These are phyloP conservation scores for Gardenia jasminoides DNA, from an alignment of 257 asterid species.

Conservation along the genomic window DNA sequence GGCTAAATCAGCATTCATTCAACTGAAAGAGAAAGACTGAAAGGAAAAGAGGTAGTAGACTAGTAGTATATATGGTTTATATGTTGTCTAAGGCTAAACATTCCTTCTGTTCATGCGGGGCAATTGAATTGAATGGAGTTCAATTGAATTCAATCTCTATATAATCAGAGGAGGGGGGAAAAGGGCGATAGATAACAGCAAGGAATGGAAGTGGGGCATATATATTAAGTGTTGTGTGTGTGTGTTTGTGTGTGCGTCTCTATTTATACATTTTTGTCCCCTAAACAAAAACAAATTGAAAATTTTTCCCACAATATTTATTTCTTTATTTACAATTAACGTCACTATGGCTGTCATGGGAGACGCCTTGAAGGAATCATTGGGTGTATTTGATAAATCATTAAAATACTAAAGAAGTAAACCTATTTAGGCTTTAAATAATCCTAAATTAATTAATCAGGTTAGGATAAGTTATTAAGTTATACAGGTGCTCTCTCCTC, in stretches of 20 bases:
- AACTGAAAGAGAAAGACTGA: slow-evolving; percentile 13
- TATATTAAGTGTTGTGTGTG: slow-evolving; percentile 28
- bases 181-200: slow-evolving; percentile 25
- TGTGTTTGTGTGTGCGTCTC: slow-evolving; percentile 27
- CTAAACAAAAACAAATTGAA: slow-evolving; percentile 2
- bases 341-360: slow-evolving; percentile 34
- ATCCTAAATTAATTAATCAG: slow-evolving; percentile 6
- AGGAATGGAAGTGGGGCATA: slow-evolving; percentile 41
- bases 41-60: not conserved
- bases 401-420: not conserved
- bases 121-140: slow-evolving; percentile 13
- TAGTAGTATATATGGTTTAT: slow-evolving; percentile 16
- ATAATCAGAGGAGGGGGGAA: slow-evolving; percentile 5
- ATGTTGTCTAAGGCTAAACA: slow-evolving; percentile 2
- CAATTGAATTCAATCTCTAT: slow-evolving; percentile 21
- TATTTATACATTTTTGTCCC: not conserved
- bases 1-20: slow-evolving; percentile 49
- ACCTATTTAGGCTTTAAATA: slow-evolving; percentile 3
- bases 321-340: slow-evolving; percentile 16
- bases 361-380: slow-evolving; percentile 20
- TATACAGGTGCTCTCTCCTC: not conserved
- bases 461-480: slow-evolving; percentile 22
- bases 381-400: slow-evolving; percentile 18
- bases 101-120: slow-evolving; percentile 24
- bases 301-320: not conserved